Evolutionary conservation across 2,329 filamentous ascomycete species (phyloP), one percentile per base, ranked within the genome.

Genomic region (Fusarium continuum): DNA sequence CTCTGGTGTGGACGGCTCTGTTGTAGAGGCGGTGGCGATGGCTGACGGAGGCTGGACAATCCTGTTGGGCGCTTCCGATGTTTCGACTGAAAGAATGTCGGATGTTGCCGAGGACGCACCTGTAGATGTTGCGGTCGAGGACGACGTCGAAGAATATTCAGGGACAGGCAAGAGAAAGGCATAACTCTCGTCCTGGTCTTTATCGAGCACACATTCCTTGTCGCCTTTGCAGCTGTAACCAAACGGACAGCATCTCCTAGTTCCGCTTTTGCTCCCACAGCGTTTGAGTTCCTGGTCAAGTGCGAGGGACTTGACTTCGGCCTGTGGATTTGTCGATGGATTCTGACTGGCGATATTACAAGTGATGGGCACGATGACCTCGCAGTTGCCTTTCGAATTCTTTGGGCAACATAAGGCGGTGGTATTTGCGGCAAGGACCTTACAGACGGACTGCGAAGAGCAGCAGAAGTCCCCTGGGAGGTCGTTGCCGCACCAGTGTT

Each of bases 341-440:
- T 71, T 61, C 36, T 69, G 69, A 8, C 54, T 51, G 19, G 34
- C 41, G 11, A 66, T 53, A 8, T 65, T 44, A 52, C 69, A 71
- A 17, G 59, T 65, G 23, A 71, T 71, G 10, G 69, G 64, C 16
- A 62, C 13, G 26, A 71, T 71, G 14, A 40, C 26, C 16, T 46
- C 39, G 25, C 69, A 71, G n/a, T 40, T 26, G 10, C 55, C 54
- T 31, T 55, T 35, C 8, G 35, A 50, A 7, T 61, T 67, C 28
- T 67, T 54, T 22, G 69, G 69, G 26, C 69, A 71, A 41, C 69
- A 71, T 8, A 71, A 11, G 22, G 56, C 48, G n/a, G 69, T 71
- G 11, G 69, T 71, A 25, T 71, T 70, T 31, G 69, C 65, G 35
- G 69, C 69, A 32, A 71, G 57, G 16, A 71, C 43, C 38, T 65